Conservation (phyloP, 1,284 basidiomycete species). For the Papiliotrema terrestris region DNA sequence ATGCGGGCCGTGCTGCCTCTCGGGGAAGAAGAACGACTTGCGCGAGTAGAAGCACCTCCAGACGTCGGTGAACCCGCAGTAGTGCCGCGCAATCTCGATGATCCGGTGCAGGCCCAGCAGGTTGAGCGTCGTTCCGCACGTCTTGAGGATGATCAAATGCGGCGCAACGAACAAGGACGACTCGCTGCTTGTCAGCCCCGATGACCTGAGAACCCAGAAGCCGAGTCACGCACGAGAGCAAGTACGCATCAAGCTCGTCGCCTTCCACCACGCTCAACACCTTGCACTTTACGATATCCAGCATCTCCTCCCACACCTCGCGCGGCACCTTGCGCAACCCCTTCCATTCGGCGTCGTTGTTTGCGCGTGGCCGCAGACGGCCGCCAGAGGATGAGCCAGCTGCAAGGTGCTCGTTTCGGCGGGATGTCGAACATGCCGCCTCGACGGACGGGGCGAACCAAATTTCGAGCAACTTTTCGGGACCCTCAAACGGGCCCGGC, state of each 20-base stretch:
- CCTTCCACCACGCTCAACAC: conserved; percentile 87
- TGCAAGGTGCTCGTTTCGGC: conserved; percentile 35
- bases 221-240: conserved; percentile 71
- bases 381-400: conserved; percentile 9
- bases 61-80: conserved; percentile 70
- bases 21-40: conserved; percentile 99
- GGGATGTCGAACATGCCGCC: conserved; percentile 20
- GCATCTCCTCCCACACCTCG: conserved; percentile 91
- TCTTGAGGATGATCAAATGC: conserved; percentile 96
- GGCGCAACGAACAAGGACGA: conserved; percentile 95
- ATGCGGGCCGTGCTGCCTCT: conserved; percentile 90
- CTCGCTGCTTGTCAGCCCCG: conserved; percentile 63
- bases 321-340: conserved; percentile 77
- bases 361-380: background rate
- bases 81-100: conserved; percentile 77
- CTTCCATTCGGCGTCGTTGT: conserved; percentile 21
- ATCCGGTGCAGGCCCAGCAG: conserved; percentile 89
- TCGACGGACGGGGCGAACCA: conserved; percentile 86
- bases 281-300: conserved; percentile 95
- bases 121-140: conserved; percentile 97
- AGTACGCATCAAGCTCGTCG: conserved; percentile 86
- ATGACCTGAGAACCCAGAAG: background rate
- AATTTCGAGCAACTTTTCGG: conserved; percentile 96
- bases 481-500: conserved; percentile 52
- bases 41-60: conserved; percentile 93